Evolutionary conservation across 768 basidiomycete species (phyloP).

Genomic region (Tubosaeta brunneosetosa): DNA sequence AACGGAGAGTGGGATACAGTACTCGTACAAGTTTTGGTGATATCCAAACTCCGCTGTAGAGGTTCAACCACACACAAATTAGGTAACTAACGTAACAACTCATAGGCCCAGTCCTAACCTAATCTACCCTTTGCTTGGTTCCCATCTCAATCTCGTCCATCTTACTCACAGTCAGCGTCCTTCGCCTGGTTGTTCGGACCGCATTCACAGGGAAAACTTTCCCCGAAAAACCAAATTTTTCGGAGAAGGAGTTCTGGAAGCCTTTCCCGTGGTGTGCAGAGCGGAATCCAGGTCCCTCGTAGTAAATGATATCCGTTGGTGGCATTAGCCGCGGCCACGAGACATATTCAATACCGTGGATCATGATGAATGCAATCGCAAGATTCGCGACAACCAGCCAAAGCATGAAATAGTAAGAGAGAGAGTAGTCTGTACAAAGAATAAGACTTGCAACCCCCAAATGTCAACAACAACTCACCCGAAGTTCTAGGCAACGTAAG

Average conservation of each 20-base stretch:
- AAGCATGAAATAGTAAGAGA: constrained; percentile 78
- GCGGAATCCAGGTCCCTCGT: constrained; percentile 84
- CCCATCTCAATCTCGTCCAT: constrained; percentile 80
- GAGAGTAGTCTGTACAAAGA: constrained; percentile 63
- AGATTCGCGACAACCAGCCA: constrained; percentile 66
- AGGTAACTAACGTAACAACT: constrained; percentile 1
- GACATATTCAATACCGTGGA: constrained; percentile 93
- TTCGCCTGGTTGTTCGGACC: constrained; percentile 34
- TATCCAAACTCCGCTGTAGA: constrained; percentile 30
- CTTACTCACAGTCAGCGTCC: constrained; percentile 31
- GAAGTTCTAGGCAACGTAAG: constrained; percentile 83
- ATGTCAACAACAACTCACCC: constrained; percentile 51
- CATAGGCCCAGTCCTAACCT: constrained; percentile 10
- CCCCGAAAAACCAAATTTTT: constrained; percentile 33
- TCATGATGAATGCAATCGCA: constrained; percentile 66
- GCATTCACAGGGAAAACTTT: constrained; percentile 37
- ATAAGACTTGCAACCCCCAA: neutral
- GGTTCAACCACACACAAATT: constrained; percentile 4
- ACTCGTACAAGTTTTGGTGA: constrained; percentile 18
- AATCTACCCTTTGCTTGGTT: constrained; percentile 74
- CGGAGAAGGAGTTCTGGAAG: constrained; percentile 37
- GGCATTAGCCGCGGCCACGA: constrained; percentile 89
- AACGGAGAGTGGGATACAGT: neutral
- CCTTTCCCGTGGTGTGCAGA: constrained; percentile 77
- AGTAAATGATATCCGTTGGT: constrained; percentile 74